A percentile compares a stretch with the other conserved stretches of the same genome.
Evolutionary conservation across 768 basidiomycete species (phyloP).

Genomic region (Baorangia bicolor): DNA sequence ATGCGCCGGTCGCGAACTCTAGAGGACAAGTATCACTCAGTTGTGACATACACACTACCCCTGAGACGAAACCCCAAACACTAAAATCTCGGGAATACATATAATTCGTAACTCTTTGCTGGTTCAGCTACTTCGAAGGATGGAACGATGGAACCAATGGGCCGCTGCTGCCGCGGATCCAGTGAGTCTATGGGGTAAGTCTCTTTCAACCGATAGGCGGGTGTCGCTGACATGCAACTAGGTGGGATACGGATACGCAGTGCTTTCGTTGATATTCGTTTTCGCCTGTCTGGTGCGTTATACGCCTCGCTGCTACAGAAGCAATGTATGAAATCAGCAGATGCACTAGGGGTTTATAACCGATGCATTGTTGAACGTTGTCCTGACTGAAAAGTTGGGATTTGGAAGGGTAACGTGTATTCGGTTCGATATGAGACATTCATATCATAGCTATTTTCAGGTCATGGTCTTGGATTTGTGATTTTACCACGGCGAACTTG

Average conservation of each 20-base stretch:
- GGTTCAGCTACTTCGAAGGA: slow-evolving; percentile 58
- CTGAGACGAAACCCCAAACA: slow-evolving; percentile 1
- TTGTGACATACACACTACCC: background rate
- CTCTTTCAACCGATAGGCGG: background rate
- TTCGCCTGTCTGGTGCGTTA: slow-evolving; percentile 41
- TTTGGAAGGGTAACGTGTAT: slow-evolving; percentile 39
- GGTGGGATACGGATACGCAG: slow-evolving; percentile 49
- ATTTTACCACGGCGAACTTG: background rate
- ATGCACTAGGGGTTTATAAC: slow-evolving; percentile 40
- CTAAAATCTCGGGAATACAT: slow-evolving; percentile 28
- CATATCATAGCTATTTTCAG: slow-evolving; percentile 20
- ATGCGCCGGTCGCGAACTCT: background rate
- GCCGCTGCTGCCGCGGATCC: slow-evolving; percentile 72
- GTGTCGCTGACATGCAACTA: slow-evolving; percentile 18
- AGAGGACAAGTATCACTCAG: background rate
- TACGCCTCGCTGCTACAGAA: background rate
- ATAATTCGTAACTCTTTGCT: slow-evolving; percentile 57
- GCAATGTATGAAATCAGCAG: slow-evolving; percentile 17
- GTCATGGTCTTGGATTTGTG: slow-evolving; percentile 39
- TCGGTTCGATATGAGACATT: background rate
- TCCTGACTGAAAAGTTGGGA: slow-evolving; percentile 41
- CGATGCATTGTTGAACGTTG: slow-evolving; percentile 48
- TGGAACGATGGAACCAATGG: slow-evolving; percentile 81
- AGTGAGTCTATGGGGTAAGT: slow-evolving; percentile 49
- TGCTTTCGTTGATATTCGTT: slow-evolving; percentile 60